These are phyloP conservation scores for Tetrapisispora iriomotensis DNA, from an alignment of 805 yeast species.

Conservation along the genomic window DNA sequence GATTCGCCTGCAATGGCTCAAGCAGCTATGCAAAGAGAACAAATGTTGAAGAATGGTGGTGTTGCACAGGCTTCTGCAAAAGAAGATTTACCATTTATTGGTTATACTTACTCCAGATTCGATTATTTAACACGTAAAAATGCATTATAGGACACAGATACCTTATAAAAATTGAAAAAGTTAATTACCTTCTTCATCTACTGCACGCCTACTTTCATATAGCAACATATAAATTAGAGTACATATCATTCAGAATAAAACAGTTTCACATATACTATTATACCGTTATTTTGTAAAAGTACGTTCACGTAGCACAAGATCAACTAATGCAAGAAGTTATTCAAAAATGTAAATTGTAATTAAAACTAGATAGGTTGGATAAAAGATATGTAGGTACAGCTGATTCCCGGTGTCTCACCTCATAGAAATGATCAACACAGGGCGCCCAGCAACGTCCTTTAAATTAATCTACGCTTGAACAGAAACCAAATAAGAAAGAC, in stretches of 20 bases:
- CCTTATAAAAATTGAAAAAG: too few relatives aligned
- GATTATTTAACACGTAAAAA: constrained; percentile 81
- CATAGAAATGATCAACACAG: constrained; percentile 25
- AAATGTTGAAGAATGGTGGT: constrained; percentile 36
- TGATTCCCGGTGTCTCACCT: constrained; percentile 32
- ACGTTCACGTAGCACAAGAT: too few relatives aligned
- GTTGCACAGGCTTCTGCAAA: constrained; percentile 31
- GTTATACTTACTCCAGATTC: constrained; percentile 91
- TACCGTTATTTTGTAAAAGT: too few relatives aligned
- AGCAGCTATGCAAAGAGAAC: constrained; percentile 59
- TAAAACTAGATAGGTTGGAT: background rate
- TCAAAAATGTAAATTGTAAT: too few relatives aligned
- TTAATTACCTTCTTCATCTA: too few relatives aligned
- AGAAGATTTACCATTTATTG: constrained; percentile 93
- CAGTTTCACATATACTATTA: too few relatives aligned
- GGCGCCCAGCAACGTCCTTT: constrained; percentile 36
- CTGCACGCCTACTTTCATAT: background rate
- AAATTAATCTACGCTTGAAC: constrained; percentile 24
- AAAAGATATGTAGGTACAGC: constrained; percentile 29
- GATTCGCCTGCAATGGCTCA: constrained; percentile 69
- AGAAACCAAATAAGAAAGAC: constrained; percentile 9
- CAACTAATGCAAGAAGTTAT: too few relatives aligned
- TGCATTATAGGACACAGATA: constrained; percentile 15
- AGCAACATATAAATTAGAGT: too few relatives aligned
- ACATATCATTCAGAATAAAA: too few relatives aligned